Evolutionary conservation across 768 basidiomycete species (phyloP).

Genomic region (Hericium erinaceus): DNA sequence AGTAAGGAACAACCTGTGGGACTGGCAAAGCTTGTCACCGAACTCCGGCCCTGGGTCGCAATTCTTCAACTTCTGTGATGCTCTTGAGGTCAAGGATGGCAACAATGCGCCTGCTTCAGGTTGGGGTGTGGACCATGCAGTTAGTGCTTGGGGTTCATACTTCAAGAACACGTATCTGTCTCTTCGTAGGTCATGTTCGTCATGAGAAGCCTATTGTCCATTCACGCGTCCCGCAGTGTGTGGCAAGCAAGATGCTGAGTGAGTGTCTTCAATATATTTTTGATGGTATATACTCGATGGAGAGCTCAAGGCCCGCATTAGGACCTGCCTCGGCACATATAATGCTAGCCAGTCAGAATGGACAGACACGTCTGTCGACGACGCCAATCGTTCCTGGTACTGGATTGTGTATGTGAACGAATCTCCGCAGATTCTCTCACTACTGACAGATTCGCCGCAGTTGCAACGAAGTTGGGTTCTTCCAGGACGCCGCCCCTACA

Average conservation of each 20-base stretch:
- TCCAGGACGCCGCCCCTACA: conserved; percentile 1
- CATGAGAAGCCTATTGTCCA: not conserved
- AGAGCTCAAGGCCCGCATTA: not conserved
- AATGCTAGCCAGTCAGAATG: conserved; percentile 32
- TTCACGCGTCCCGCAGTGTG: conserved; percentile 36
- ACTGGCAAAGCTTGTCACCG: conserved; percentile 60
- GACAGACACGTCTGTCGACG: conserved; percentile 47
- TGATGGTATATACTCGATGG: not conserved
- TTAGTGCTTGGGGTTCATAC: conserved; percentile 50
- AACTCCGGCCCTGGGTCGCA: conserved; percentile 31
- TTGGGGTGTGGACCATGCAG: conserved; percentile 54
- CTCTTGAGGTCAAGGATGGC: conserved; percentile 54
- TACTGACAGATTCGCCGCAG: conserved; percentile 21
- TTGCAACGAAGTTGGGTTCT: conserved; percentile 61
- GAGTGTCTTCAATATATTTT: conserved; percentile 20
- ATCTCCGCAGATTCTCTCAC: not conserved
- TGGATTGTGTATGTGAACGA: conserved; percentile 47
- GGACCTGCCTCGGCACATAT: conserved; percentile 34
- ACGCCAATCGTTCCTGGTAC: conserved; percentile 52
- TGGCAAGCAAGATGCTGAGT: conserved; percentile 37
- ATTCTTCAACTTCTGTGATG: conserved; percentile 61
- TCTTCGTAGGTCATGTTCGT: conserved; percentile 27
- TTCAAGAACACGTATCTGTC: conserved; percentile 41
- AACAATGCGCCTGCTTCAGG: conserved; percentile 39
- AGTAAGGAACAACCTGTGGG: conserved; percentile 45